Conservation (phyloP, 208 protist genomes). For the Vickermania ingenoplastis region DNA sequence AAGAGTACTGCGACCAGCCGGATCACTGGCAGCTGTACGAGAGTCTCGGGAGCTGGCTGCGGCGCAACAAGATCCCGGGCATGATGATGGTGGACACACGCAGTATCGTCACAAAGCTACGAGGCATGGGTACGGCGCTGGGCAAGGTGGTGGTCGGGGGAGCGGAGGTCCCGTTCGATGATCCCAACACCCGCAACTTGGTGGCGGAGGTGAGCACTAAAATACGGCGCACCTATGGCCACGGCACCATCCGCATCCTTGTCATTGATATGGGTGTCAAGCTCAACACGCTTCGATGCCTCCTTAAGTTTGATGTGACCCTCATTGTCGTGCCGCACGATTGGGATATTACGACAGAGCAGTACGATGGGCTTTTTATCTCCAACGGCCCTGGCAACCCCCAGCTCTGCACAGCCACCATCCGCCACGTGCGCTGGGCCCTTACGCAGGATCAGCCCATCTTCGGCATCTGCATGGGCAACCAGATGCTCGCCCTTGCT, state of each 20-base stretch:
- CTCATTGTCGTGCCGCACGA: constrained; percentile 87
- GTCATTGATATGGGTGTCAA: constrained; percentile 93
- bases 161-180: constrained; percentile 75
- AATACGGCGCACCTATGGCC: constrained; percentile 64
- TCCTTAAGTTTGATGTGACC: constrained; percentile 84
- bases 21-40: constrained; percentile 93
- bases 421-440: constrained; percentile 90
- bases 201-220: constrained; percentile 92
- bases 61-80: constrained; percentile 92
- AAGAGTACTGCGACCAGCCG: constrained; percentile 92
- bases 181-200: constrained; percentile 93
- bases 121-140: constrained; percentile 88
- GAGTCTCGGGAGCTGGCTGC: constrained; percentile 82
- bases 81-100: constrained; percentile 97
- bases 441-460: constrained; percentile 89
- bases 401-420: constrained; percentile 82
- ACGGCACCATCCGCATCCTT: constrained; percentile 79
- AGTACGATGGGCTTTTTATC: constrained; percentile 97
- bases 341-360: constrained; percentile 92
- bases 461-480: constrained; percentile 99
- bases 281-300: constrained; percentile 91
- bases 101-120: constrained; percentile 95
- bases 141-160: constrained; percentile 82
- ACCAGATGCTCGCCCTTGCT: constrained; percentile 95
- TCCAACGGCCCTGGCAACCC: constrained; percentile 93